Base-by-base conservation (phyloP, 768 basidiomycete genomes). In the Termitomyces titanicus region DNA sequence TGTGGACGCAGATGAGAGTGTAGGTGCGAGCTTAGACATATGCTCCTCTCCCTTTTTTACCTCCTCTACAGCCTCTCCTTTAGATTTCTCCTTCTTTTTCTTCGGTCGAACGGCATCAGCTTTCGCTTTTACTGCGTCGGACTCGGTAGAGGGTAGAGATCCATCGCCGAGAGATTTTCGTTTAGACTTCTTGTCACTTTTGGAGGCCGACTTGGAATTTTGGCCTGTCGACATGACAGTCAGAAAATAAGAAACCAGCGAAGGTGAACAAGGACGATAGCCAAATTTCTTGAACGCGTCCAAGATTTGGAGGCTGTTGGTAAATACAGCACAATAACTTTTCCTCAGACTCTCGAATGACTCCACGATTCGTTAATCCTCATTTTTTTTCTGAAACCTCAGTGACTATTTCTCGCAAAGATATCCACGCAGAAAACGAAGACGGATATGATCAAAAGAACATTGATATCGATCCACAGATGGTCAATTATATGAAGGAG, bases 281-380 rank as follows among this genome's bases (percentile, higher is more conserved):
- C 27, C 35, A 54, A 47, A 47, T 56, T 60, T 62, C 55, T 59
- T 55, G 56, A 24, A 58, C 57, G 50, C 53, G 49, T 43, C 25
- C 43, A 59, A n/a, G 56, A 65, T 60, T 63, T 55, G 40, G 42
- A 60, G 29, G 53, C 22, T 54, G 37, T 33, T 45, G 47, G 34
- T 50, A 61, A 59, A 62, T 46, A 64, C 15, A 18, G 3, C 54
- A 61, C 39, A 63, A 63, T 40, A 63, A 61, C 47, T 46, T 18
- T 52, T 5, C 29, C 17, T 11, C 15, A 13, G n/a, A n/a, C n/a
- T n/a, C n/a, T n/a, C n/a, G n/a, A n/a, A 64, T 67, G 64, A 34
- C 66, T 39, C 72, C 72, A 47, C 77, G 71, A 59, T 81, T 75
- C 60, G 64, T 68, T 34, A 82, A 82, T 64, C 81, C 80, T 12